Conservation (phyloP, 352 stramenopile species). For the Elongisporangium anandrum region DNA sequence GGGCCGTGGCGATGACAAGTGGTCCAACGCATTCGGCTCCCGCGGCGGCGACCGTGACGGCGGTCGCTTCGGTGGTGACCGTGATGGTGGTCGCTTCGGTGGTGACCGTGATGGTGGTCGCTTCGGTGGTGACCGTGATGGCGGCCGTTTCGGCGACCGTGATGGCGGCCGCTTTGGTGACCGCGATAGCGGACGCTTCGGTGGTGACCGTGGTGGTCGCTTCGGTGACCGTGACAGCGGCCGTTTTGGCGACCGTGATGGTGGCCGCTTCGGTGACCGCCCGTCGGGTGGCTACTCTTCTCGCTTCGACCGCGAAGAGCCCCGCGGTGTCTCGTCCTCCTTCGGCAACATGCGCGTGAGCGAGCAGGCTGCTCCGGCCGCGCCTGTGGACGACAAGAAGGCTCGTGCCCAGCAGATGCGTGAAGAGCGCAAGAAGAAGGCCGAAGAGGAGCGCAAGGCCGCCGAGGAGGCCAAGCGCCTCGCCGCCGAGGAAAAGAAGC, state of each 20-base stretch:
- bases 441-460: constrained; percentile 62
- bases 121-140: constrained; percentile 14
- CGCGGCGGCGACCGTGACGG: constrained; percentile 12
- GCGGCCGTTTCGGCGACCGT: constrained; percentile 18
- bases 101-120: constrained; percentile 12
- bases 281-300: constrained; percentile 12
- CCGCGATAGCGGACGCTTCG: constrained; percentile 12
- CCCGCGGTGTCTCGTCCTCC: constrained; percentile 29
- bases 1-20: constrained; percentile 48
- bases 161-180: constrained; percentile 14
- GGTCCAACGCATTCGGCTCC: constrained; percentile 36
- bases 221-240: constrained; percentile 15
- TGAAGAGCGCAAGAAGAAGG: constrained; percentile 81
- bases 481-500: constrained; percentile 56
- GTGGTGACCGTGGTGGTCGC: constrained; percentile 11
- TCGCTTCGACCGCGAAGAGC: constrained; percentile 33
- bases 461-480: constrained; percentile 61
- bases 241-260: constrained; percentile 20
- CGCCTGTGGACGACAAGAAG: constrained; percentile 47
- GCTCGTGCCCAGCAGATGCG: constrained; percentile 46
- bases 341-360: constrained; percentile 46
- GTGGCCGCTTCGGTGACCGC: constrained; percentile 16
- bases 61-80: constrained; percentile 20
- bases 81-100: constrained; percentile 14
- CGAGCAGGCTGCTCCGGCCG: constrained; percentile 11